These are phyloP conservation scores for Pseudocercospora cruenta DNA, from an alignment of 2,329 filamentous ascomycete genomes.

Conservation along the genomic window DNA sequence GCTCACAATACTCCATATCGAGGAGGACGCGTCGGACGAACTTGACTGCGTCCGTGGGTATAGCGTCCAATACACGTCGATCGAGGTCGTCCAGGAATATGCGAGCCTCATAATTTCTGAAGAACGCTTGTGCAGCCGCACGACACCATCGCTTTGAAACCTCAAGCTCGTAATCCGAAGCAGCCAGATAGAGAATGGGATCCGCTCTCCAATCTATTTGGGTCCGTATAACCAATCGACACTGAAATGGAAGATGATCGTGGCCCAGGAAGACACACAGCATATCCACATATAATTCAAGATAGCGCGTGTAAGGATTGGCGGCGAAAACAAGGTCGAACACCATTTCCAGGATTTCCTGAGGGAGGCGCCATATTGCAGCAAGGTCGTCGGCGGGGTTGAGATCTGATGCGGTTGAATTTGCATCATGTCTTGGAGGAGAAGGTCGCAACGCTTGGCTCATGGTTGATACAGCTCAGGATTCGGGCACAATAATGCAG, in stretches of 20 bases:
- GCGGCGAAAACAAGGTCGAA: background rate
- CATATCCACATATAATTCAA: background rate
- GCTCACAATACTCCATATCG: no score
- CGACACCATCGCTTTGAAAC: background rate
- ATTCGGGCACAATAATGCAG: no score
- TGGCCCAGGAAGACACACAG: background rate
- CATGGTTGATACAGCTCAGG: background rate
- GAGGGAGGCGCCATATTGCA: background rate
- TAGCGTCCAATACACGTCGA: no score
- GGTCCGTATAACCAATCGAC: background rate
- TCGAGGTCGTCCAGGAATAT: no score
- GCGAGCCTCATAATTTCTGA: no score
- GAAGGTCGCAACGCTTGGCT: background rate
- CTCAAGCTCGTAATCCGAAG: background rate
- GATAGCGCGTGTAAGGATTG: no score
- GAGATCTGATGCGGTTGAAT: background rate
- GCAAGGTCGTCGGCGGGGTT: background rate
- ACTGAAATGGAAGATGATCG: background rate
- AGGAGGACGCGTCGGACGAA: no score
- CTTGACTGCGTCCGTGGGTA: no score
- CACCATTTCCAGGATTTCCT: background rate
- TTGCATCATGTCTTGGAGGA: background rate
- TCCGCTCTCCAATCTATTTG: background rate
- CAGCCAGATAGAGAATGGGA: background rate
- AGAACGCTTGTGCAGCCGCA: no score